Conservation (phyloP, 2,329 filamentous ascomycete species). For the Didymella lethalis region DNA sequence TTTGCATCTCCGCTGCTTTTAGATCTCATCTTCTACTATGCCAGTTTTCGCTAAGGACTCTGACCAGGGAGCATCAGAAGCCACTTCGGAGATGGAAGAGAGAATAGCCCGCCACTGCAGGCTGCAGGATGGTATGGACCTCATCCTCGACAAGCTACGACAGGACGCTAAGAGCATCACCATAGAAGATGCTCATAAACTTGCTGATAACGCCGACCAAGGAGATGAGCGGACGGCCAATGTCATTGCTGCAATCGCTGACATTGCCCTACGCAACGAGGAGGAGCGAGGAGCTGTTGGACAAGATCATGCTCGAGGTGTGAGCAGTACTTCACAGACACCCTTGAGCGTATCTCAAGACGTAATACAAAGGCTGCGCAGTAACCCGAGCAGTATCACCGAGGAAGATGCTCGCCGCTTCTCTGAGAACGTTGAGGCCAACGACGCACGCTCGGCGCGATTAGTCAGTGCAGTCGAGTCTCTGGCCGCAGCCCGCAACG, state of each 20-base stretch:
- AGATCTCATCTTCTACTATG: not conserved
- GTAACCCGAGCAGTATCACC: constrained; percentile 39
- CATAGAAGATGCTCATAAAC: constrained; percentile 41
- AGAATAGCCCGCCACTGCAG: constrained; percentile 13
- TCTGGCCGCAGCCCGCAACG: constrained; percentile 39
- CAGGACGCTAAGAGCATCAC: constrained; percentile 39
- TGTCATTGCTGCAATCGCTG: constrained; percentile 43
- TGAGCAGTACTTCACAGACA: not conserved
- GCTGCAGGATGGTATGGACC: constrained; percentile 17
- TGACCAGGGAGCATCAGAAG: not conserved
- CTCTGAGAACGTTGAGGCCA: constrained; percentile 37
- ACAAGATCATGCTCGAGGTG: not conserved
- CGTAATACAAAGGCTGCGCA: constrained; percentile 36
- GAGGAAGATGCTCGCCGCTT: constrained; percentile 44
- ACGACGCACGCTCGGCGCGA: constrained; percentile 33
- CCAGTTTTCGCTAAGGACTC: not conserved
- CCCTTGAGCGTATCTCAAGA: constrained; percentile 4
- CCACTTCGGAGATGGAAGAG: not conserved
- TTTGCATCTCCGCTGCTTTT: not conserved
- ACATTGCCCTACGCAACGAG: constrained; percentile 25
- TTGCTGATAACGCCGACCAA: constrained; percentile 38
- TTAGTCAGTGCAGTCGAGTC: constrained; percentile 43
- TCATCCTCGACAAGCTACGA: constrained; percentile 33
- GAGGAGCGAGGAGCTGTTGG: constrained; percentile 24
- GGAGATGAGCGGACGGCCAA: constrained; percentile 32